Conservation (phyloP, 805 yeast species). For the Kazachstania africana region DNA sequence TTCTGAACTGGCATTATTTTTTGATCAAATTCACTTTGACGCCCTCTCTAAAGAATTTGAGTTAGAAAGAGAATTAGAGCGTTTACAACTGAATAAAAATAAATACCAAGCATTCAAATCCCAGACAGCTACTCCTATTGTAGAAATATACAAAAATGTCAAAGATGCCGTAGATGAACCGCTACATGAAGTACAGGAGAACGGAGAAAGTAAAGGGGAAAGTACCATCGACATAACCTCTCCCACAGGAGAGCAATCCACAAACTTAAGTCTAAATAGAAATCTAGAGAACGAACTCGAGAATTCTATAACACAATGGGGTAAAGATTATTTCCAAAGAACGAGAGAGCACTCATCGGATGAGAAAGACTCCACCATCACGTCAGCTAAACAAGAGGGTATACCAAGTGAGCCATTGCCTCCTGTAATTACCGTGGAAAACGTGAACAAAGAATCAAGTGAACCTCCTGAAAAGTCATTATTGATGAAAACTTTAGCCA, state of each 20-base stretch:
- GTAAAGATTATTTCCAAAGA: constrained; percentile 10
- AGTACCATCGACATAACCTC: no score
- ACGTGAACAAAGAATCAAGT: constrained; percentile 15
- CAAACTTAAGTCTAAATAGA: constrained; percentile 5
- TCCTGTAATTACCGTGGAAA: constrained; percentile 12
- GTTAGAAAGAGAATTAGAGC: constrained; percentile 71
- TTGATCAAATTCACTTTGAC: constrained; percentile 68
- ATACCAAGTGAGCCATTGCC: constrained; percentile 9
- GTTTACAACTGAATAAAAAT: constrained; percentile 46
- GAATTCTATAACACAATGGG: constrained; percentile 24
- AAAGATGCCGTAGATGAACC: constrained; percentile 72
- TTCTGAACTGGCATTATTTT: constrained; percentile 51
- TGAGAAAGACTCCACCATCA: neutral
- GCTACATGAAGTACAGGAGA: constrained; percentile 20
- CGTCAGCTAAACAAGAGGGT: neutral
- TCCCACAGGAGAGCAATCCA: no score
- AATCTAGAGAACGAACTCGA: constrained; percentile 22
- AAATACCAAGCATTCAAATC: constrained; percentile 61
- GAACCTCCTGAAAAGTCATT: constrained; percentile 60
- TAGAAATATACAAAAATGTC: constrained; percentile 79
- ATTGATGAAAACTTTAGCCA: constrained; percentile 68
- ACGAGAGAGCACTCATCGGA: neutral
- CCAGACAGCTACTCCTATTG: constrained; percentile 71
- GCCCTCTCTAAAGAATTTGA: constrained; percentile 78
- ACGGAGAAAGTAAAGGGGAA: constrained; percentile 1